Conservation (phyloP, 1,284 basidiomycete species). For the Cryptococcus neoformans region DNA sequence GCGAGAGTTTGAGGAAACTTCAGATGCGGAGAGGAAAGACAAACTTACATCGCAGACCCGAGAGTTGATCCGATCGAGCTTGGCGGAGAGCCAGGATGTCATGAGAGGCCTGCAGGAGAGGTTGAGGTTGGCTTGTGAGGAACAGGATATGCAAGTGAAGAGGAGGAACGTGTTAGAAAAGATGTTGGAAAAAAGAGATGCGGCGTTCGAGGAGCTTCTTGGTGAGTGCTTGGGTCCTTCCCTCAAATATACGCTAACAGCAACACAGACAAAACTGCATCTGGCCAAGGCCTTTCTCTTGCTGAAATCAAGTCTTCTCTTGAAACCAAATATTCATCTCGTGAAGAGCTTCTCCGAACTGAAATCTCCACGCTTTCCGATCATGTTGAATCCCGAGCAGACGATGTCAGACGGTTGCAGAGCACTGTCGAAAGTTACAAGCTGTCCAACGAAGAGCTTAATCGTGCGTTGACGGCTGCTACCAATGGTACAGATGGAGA, state of each 20-base stretch:
- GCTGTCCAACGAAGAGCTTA: slow-evolving; percentile 96
- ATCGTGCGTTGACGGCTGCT: slow-evolving; percentile 94
- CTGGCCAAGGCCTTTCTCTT: slow-evolving; percentile 54
- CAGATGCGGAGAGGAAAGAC: slow-evolving; percentile 37
- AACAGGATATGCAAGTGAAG: slow-evolving; percentile 79
- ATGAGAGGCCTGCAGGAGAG: slow-evolving; percentile 87
- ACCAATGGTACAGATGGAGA: slow-evolving; percentile 95
- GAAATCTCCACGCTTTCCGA: slow-evolving; percentile 90
- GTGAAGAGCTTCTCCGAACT: slow-evolving; percentile 80
- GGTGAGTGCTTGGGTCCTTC: slow-evolving; percentile 57
- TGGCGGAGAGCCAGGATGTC: slow-evolving; percentile 82
- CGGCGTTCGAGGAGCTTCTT: slow-evolving; percentile 93
- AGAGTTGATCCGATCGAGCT: slow-evolving; percentile 70
- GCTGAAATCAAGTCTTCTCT: slow-evolving; percentile 90
- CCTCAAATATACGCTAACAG: not conserved
- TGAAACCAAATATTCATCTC: slow-evolving; percentile 87
- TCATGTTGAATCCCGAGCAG: slow-evolving; percentile 80
- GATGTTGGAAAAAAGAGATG: slow-evolving; percentile 77
- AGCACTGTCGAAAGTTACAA: slow-evolving; percentile 89
- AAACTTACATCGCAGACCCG: slow-evolving; percentile 69
- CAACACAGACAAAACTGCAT: slow-evolving; percentile 48
- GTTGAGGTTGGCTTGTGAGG: slow-evolving; percentile 84
- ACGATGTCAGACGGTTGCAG: slow-evolving; percentile 81
- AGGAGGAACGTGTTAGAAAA: slow-evolving; percentile 85
- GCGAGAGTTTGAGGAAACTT: slow-evolving; percentile 33